Evolutionary conservation across 805 yeast genomes (phyloP).

Genomic region (Wickerhamiella nectarea): DNA sequence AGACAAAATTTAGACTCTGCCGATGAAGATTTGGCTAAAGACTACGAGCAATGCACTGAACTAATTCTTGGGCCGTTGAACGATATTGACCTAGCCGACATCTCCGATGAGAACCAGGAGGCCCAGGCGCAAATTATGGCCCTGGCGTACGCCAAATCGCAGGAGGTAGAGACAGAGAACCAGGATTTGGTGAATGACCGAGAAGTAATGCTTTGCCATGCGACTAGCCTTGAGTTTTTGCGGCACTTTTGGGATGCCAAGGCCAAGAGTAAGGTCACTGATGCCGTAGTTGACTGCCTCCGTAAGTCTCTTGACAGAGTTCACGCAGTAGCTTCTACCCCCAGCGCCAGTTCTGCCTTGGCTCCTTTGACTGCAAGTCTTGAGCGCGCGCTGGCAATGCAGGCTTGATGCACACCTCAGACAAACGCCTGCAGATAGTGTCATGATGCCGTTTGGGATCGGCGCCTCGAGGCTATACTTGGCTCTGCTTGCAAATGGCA

Average conservation of each 20-base stretch:
- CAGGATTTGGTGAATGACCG: conserved; percentile 23
- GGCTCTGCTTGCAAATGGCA: no score
- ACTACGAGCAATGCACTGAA: neutral
- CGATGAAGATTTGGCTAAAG: conserved; percentile 1
- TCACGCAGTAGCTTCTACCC: neutral
- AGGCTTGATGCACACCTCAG: neutral
- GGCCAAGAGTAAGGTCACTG: neutral
- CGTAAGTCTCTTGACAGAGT: conserved; percentile 1
- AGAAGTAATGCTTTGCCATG: conserved; percentile 45
- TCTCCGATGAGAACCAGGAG: conserved; percentile 10
- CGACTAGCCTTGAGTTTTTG: conserved; percentile 61
- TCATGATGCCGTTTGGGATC: no score
- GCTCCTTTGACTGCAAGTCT: neutral
- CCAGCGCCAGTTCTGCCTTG: neutral
- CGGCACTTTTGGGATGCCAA: conserved; percentile 49
- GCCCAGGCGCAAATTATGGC: conserved; percentile 10
- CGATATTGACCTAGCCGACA: conserved; percentile 65
- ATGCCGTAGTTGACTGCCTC: neutral
- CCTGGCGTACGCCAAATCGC: conserved; percentile 4
- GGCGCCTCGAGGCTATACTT: no score
- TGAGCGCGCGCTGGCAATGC: neutral
- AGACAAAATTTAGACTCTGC: neutral
- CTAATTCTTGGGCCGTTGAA: neutral
- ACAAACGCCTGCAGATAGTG: no score
- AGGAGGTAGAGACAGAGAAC: conserved; percentile 1